Conservation (phyloP, 2,329 filamentous ascomycete species). For the Aspergillus unguis region DNA sequence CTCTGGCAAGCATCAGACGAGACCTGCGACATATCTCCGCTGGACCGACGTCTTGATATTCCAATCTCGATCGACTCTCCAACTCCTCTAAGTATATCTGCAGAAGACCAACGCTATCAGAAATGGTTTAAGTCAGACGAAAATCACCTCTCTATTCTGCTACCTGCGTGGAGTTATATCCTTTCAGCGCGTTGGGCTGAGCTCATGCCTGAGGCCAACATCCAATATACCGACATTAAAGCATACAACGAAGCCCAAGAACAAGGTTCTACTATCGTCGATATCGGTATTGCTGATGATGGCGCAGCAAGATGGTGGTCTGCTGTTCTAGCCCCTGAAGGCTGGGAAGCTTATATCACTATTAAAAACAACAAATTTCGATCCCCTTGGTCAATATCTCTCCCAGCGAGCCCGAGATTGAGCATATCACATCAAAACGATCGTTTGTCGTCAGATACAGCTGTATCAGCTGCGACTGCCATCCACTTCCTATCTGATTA, state of each 20-base stretch:
- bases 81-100: neutral
- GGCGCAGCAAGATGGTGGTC: constrained; percentile 4
- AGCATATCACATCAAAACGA: neutral
- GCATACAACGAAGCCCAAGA: neutral
- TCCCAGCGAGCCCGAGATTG: neutral
- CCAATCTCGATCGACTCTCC: neutral
- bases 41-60: constrained; percentile 5
- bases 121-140: constrained; percentile 1
- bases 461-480: constrained; percentile 1
- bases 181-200: constrained; percentile 8
- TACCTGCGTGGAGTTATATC: constrained; percentile 8
- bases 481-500: constrained; percentile 7
- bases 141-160: constrained; percentile 3
- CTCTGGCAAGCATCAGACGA: neutral
- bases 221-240: constrained; percentile 2
- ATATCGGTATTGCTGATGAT: constrained; percentile 1
- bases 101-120: constrained; percentile 1
- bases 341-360: constrained; percentile 7
- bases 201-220: constrained; percentile 3
- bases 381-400: constrained; percentile 10
- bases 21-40: constrained; percentile 2
- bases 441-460: neutral
- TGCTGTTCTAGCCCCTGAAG: constrained; percentile 4
- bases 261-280: neutral
- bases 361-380: neutral